Evolutionary conservation across 345 rosid species (phyloP).

Genomic region (Garcia nutans): DNA sequence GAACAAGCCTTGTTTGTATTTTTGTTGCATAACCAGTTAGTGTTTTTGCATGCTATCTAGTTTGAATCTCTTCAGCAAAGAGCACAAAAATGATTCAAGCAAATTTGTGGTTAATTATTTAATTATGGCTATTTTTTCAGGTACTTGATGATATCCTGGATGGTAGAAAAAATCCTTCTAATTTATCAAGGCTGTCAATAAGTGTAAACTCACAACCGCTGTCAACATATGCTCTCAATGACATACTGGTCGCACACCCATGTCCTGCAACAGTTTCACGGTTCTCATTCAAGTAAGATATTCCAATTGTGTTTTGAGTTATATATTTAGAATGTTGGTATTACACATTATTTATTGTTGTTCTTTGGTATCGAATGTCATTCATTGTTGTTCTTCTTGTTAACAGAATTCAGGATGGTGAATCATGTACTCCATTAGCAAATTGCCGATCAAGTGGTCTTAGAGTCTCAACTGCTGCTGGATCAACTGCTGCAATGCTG

Average conservation of each 20-base stretch:
- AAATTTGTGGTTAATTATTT: constrained; percentile 5
- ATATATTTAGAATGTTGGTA: background rate
- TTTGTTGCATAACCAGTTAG: background rate
- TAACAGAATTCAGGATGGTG: constrained; percentile 51
- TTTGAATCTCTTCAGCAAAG: background rate
- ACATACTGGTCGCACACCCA: constrained; percentile 70
- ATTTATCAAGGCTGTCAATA: constrained; percentile 59
- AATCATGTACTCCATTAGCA: constrained; percentile 42
- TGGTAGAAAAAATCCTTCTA: constrained; percentile 46
- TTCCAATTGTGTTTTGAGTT: background rate
- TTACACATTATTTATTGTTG: background rate
- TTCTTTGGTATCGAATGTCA: background rate
- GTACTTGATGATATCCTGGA: constrained; percentile 69
- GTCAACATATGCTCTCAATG: constrained; percentile 71
- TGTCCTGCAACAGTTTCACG: constrained; percentile 80
- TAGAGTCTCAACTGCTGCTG: constrained; percentile 83
- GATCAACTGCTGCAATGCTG: constrained; percentile 89
- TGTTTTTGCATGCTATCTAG: background rate
- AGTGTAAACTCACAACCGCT: constrained; percentile 57
- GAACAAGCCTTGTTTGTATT: background rate
- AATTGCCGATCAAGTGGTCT: constrained; percentile 88
- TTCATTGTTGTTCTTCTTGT: constrained; percentile 9
- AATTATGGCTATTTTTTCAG: constrained; percentile 35
- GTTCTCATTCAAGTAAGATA: constrained; percentile 72
- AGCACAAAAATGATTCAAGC: background rate